A percentile compares a stretch with the other conserved stretches of the same genome.
Evolutionary conservation across 495 filamentous ascomycete genomes (phyloP).

Genomic region (Tuber umbilicatum): DNA sequence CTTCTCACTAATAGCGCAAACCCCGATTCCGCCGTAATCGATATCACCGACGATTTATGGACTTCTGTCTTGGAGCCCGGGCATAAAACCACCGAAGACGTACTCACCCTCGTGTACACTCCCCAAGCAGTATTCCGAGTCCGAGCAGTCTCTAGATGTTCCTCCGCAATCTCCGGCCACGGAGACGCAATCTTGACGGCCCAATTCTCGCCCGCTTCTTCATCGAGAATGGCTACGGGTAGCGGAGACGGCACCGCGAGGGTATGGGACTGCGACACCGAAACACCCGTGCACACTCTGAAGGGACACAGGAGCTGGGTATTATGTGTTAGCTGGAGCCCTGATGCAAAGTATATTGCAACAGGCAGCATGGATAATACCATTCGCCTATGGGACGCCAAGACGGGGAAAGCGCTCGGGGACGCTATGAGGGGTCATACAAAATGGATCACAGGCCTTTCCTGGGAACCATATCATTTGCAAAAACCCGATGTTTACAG

Average conservation of each 20-base stretch:
- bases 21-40: conserved; percentile 50
- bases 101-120: conserved; percentile 68
- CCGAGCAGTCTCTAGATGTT: conserved; percentile 81
- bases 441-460: conserved; percentile 80
- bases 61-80: conserved; percentile 60
- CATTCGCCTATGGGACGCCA: conserved; percentile 82
- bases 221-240: conserved; percentile 76
- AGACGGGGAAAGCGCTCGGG: conserved; percentile 69
- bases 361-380: conserved; percentile 93
- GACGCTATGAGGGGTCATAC: conserved; percentile 78
- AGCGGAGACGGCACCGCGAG: conserved; percentile 87
- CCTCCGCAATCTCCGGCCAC: conserved; percentile 82
- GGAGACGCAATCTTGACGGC: conserved; percentile 84
- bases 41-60: conserved; percentile 66
- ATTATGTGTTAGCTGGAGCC: conserved; percentile 76
- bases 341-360: conserved; percentile 71
- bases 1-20: conserved; percentile 50
- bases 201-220: conserved; percentile 77
- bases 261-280: conserved; percentile 93
- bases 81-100: conserved; percentile 63
- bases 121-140: conserved; percentile 94
- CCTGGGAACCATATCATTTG: conserved; percentile 92
- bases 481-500: conserved; percentile 67
- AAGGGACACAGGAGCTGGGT: conserved; percentile 96
- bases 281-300: conserved; percentile 78